Evolutionary conservation across 2,329 filamentous ascomycete species (phyloP).

Genomic region (Trichoderma breve): DNA sequence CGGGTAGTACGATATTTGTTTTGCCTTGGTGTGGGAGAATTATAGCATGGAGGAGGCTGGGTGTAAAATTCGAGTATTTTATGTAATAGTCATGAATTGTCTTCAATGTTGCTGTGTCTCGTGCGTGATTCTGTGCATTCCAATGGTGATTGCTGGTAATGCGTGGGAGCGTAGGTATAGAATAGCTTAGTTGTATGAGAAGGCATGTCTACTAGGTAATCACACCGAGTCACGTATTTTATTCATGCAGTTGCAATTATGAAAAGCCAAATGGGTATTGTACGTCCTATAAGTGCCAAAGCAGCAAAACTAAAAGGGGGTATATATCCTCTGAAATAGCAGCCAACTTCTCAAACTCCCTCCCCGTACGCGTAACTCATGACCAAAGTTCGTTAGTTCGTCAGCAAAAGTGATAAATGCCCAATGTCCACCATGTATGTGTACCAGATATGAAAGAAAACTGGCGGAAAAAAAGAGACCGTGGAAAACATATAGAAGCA

Average conservation of each 20-base stretch:
- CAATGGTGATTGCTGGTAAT: background rate
- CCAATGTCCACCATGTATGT: background rate
- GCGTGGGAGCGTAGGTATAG: background rate
- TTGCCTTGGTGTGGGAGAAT: background rate
- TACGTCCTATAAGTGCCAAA: background rate
- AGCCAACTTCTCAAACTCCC: background rate
- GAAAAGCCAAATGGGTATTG: slow-evolving; percentile 6
- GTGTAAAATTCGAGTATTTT: background rate
- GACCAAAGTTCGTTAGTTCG: background rate
- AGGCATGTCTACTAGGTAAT: too few species aligned
- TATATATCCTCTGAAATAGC: background rate
- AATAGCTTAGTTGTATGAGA: background rate
- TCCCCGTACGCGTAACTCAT: background rate
- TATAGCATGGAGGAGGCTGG: background rate
- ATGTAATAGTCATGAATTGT: slow-evolving; percentile 14
- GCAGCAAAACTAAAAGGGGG: background rate
- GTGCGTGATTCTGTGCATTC: background rate
- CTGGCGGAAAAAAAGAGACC: background rate
- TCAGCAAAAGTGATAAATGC: background rate
- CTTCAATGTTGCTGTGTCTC: background rate
- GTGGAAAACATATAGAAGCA: background rate
- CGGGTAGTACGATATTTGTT: background rate
- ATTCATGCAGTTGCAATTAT: background rate
- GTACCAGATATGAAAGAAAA: background rate
- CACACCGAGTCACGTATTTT: background rate